These are phyloP conservation scores for Solanum acaule DNA, from an alignment of 257 asterid genomes.

Conservation along the genomic window DNA sequence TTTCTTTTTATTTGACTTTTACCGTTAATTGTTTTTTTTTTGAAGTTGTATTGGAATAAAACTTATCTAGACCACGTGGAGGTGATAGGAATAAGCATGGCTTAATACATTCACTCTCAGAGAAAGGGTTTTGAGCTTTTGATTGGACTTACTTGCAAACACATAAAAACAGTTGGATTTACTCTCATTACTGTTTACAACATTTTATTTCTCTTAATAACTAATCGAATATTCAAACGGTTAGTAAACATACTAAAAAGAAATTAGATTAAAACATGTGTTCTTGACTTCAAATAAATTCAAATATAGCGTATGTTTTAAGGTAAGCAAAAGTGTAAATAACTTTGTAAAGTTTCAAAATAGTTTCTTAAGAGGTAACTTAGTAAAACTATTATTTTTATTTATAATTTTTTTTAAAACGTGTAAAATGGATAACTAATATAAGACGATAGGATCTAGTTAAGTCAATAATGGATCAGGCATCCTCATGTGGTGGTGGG, in stretches of 20 bases:
- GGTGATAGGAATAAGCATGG: not conserved
- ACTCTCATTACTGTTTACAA: not conserved
- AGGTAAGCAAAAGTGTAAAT: not conserved
- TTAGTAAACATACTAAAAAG: not conserved
- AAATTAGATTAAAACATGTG: too few species aligned
- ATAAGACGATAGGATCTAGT: not conserved
- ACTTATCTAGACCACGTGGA: not conserved
- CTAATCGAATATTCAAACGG: not conserved
- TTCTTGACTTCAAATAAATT: too few species aligned
- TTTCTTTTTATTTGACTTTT: not conserved
- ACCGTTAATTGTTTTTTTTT: not conserved
- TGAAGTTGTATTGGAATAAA: not conserved
- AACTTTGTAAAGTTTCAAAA: not conserved
- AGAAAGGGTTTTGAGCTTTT: too few species aligned
- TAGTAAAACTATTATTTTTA: too few species aligned
- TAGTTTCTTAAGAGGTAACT: not conserved
- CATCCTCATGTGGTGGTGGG: not conserved
- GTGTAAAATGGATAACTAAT: too few species aligned
- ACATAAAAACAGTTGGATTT: too few species aligned
- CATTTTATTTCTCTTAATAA: too few species aligned
- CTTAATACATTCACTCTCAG: too few species aligned
- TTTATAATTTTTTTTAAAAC: too few species aligned
- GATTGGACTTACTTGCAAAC: not conserved
- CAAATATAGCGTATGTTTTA: too few species aligned
- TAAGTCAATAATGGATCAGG: not conserved